A percentile compares a stretch with the other conserved stretches of the same genome.
Conservation (phyloP, 2,329 filamentous ascomycete genomes). For the Paraconiothyrium sp. region DNA sequence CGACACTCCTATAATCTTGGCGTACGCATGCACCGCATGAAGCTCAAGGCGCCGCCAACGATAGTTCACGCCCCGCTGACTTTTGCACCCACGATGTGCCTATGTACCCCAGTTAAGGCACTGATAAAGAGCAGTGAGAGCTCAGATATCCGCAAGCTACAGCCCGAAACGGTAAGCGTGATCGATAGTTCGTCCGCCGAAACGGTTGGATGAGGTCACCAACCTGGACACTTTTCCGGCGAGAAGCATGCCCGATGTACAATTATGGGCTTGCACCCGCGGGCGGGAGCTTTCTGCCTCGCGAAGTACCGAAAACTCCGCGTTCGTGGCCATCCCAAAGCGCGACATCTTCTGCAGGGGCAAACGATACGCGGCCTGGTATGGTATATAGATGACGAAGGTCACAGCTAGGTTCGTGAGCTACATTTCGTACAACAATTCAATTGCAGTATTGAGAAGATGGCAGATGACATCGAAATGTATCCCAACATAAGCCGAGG, state of each 20-base stretch:
- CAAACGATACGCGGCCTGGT: not conserved
- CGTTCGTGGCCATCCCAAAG: not conserved
- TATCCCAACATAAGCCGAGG: constrained; percentile 2
- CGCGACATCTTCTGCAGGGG: not conserved
- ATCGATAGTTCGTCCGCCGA: not conserved
- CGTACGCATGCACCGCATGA: not conserved
- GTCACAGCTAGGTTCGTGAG: not conserved
- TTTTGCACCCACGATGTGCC: not conserved
- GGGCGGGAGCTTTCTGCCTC: not conserved
- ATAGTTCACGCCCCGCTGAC: not conserved
- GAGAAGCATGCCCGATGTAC: constrained; percentile 3
- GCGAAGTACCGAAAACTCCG: constrained; percentile 5
- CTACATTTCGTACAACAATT: not conserved
- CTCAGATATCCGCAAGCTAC: not conserved
- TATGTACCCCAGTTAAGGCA: not conserved
- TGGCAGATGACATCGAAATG: constrained; percentile 8
- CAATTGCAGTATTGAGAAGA: not conserved
- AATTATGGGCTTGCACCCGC: not conserved
- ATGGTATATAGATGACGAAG: constrained; percentile 13
- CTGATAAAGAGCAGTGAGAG: not conserved
- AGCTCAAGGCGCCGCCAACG: not conserved
- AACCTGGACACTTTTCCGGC: not conserved
- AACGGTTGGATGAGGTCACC: constrained; percentile 2
- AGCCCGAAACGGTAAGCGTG: not conserved
- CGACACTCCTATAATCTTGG: not conserved